Evolutionary conservation across 176 grass and related monocot species (phyloP).

Genomic region (Melocanna baccifera): DNA sequence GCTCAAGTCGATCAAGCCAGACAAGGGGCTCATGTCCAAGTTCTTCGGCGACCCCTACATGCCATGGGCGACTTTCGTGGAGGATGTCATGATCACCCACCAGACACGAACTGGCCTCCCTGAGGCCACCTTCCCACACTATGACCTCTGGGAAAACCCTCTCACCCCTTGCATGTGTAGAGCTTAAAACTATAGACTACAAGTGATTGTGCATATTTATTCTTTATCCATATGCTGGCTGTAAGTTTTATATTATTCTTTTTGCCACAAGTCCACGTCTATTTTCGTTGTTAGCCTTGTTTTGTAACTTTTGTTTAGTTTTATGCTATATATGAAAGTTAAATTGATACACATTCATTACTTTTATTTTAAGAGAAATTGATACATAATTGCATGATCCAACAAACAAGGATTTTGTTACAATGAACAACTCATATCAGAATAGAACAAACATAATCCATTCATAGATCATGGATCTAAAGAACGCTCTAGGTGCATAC

Average conservation of each 20-base stretch:
- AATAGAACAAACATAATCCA: not conserved
- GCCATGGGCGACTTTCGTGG: conserved; percentile 82
- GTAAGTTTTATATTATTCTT: not conserved
- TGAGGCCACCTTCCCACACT: conserved; percentile 88
- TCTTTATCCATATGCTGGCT: conserved; percentile 32
- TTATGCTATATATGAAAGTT: not conserved
- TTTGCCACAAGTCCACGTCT: not conserved
- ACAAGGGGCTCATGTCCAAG: conserved; percentile 92
- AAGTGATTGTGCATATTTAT: conserved; percentile 28
- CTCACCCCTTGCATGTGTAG: conserved; percentile 90
- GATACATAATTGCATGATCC: not conserved
- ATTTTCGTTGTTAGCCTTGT: not conserved
- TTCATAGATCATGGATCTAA: not conserved
- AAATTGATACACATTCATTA: not conserved
- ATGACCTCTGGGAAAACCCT: conserved; percentile 97
- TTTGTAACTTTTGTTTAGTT: not conserved
- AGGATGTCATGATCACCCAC: conserved; percentile 83
- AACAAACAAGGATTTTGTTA: not conserved
- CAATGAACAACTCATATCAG: not conserved
- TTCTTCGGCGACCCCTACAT: conserved; percentile 86
- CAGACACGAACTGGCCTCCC: conserved; percentile 85
- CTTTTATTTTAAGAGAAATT: not conserved
- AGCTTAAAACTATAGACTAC: conserved; percentile 40
- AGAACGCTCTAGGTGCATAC: not conserved
- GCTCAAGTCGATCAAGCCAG: conserved; percentile 94